Conservation (phyloP, 805 yeast species). For the Myxozyma udenii region DNA sequence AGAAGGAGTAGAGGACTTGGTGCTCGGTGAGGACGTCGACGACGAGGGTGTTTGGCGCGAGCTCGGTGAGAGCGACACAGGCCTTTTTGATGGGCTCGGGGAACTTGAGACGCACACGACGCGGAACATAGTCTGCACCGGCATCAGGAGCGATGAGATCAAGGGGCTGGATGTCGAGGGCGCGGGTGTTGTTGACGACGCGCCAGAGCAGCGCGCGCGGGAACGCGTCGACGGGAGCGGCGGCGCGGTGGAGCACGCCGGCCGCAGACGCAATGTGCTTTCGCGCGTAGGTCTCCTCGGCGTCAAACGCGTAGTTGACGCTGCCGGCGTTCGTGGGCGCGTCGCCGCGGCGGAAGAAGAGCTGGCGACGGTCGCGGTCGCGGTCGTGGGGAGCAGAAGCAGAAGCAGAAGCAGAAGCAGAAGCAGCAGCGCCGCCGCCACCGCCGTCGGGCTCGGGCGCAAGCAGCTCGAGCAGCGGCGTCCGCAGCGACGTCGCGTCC, state of each 20-base stretch:
- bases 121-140: conserved; percentile 1
- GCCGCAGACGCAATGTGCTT: conserved; percentile 16
- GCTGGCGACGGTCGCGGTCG: too few relatives aligned
- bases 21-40: conserved; percentile 24
- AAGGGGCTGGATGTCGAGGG: conserved; percentile 19
- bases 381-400: too few relatives aligned
- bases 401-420: background rate
- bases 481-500: conserved; percentile 12
- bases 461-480: conserved; percentile 14
- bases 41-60: conserved; percentile 3
- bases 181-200: conserved; percentile 12
- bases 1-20: conserved; percentile 16
- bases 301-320: conserved; percentile 4
- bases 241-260: conserved; percentile 5
- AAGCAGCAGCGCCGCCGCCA: background rate
- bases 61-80: conserved; percentile 21
- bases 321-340: background rate
- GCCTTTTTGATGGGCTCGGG: conserved; percentile 12
- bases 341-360: conserved; percentile 2
- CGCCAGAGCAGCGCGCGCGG: conserved; percentile 27
- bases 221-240: conserved; percentile 1
- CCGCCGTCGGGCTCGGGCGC: conserved; percentile 16
- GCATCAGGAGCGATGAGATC: conserved; percentile 6
- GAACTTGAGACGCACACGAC: conserved; percentile 15
- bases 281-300: conserved; percentile 17